Base-by-base conservation (phyloP, 2,329 filamentous ascomycete species). In the Colletotrichum musicola region DNA sequence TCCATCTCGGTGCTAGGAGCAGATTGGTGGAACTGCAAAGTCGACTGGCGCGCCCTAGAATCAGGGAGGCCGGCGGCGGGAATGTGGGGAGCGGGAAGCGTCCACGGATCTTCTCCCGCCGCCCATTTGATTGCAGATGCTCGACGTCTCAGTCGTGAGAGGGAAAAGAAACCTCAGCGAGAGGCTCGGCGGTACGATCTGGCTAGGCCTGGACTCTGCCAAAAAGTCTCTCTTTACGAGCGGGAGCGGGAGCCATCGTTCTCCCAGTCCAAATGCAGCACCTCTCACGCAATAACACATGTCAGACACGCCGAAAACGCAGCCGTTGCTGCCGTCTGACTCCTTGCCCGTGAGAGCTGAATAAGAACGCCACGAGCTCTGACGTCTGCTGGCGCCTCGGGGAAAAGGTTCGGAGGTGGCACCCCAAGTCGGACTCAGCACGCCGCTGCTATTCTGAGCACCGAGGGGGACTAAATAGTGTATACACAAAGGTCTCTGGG, bases 51-150 rank as follows among this genome's bases (percentile, higher is more conserved):
- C 49, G 49, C 54, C 65, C 61, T 64, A 49, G 49, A 44, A 59
- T 65, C 20, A 68, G 49, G 55, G 61, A 65, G 54, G 42, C 30
- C n/a, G 18, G 27, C 18, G 65, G 35, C 54, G 55, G 47, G 65
- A 56, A 68, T 68, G 65, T 68, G 65, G 65, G 38, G 62, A 59
- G 47, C 62, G 65, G 65, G 65, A 68, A 64, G 65, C 65, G 54
- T 68, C 56, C 65, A 68, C 65, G 65, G 65, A 68, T 68, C 65
- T 35, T 60, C 65, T 68, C 38, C 54, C 65, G 62, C 65, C 65
- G 65, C 49, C 16, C 61, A n/a, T 40, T 50, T 50, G 49, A 65
- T 68, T 68, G 65, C 65, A 55, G 65, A 65, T 51, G 47, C 16
- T 38, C 16, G 47, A 44, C 20, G 42, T 68, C 65, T 64, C 65